phyloP scores from a whole-genome alignment of 768 basidiomycete species.

The Rickenella mellea region DNA sequence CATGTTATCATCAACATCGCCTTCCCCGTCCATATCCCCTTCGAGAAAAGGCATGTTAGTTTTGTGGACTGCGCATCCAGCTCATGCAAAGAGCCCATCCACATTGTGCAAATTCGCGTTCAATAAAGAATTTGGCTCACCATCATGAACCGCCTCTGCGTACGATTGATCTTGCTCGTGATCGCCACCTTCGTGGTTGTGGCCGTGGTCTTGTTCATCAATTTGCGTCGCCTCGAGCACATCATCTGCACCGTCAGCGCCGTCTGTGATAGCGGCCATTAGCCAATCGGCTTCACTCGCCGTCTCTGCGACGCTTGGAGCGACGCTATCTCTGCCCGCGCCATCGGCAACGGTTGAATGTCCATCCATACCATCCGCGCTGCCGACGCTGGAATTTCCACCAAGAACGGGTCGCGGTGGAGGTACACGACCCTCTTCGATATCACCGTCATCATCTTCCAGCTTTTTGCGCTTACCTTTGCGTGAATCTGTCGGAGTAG shows the following conservation, averaged over 20 bases:
- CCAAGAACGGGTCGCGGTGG: slow-evolving; percentile 46
- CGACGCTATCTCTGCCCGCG: slow-evolving; percentile 48
- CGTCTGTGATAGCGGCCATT: slow-evolving; percentile 79
- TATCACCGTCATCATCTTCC: slow-evolving; percentile 80
- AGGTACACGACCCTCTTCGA: slow-evolving; percentile 59
- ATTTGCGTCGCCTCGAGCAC: slow-evolving; percentile 6
- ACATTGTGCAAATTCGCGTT: too few relatives aligned
- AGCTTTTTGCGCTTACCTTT: slow-evolving; percentile 85
- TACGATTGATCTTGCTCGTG: neutral
- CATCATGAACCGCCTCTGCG: too few relatives aligned
- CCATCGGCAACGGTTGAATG: slow-evolving; percentile 37
- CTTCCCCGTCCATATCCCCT: slow-evolving; percentile 13
- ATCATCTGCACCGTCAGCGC: slow-evolving; percentile 46
- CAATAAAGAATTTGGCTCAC: too few relatives aligned
- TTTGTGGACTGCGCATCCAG: too few relatives aligned
- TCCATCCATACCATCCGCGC: slow-evolving; percentile 45
- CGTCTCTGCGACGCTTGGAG: slow-evolving; percentile 55
- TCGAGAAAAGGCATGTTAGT: neutral
- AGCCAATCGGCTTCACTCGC: slow-evolving; percentile 78
- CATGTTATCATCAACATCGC: slow-evolving; percentile 13
- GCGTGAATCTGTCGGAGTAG: slow-evolving; percentile 43
- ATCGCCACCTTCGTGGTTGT: neutral
- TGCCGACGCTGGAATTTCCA: slow-evolving; percentile 26
- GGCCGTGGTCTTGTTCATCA: neutral
- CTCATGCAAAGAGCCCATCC: too few relatives aligned